Evolutionary conservation across 805 yeast species (phyloP).

Genomic region (Sugiyamaella marilandica): DNA sequence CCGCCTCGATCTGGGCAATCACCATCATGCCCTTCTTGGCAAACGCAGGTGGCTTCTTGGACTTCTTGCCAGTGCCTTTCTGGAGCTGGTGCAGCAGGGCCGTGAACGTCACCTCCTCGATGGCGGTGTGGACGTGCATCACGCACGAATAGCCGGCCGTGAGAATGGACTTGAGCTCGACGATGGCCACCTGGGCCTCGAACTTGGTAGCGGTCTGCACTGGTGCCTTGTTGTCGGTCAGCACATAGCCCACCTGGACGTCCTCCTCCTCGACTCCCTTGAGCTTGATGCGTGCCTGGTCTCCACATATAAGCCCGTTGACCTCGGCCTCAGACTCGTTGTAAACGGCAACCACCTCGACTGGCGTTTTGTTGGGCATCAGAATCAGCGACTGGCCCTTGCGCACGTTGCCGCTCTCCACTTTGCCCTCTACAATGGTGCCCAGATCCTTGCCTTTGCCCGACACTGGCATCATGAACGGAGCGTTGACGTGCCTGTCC

Average conservation of each 20-base stretch:
- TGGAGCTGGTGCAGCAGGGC: conserved; percentile 87
- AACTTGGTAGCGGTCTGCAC: conserved; percentile 85
- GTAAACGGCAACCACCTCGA: conserved; percentile 83
- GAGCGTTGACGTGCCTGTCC: conserved; percentile 85
- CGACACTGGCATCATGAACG: conserved; percentile 94
- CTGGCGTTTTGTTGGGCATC: conserved; percentile 86
- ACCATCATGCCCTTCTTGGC: conserved; percentile 99
- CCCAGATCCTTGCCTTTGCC: conserved; percentile 97
- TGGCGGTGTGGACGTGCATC: conserved; percentile 98
- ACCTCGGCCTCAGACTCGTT: conserved; percentile 96
- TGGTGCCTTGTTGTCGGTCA: conserved; percentile 81
- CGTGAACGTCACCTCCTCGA: conserved; percentile 85
- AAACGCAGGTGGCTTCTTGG: conserved; percentile 95
- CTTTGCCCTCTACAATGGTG: conserved; percentile 96
- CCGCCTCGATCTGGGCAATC: conserved; percentile 82
- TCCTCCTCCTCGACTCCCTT: conserved; percentile 98
- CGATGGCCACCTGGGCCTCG: conserved; percentile 95
- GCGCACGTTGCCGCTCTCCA: conserved; percentile 90
- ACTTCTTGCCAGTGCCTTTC: conserved; percentile 93
- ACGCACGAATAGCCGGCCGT: conserved; percentile 97
- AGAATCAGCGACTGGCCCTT: conserved; percentile 69
- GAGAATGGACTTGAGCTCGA: conserved; percentile 89
- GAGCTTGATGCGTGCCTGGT: conserved; percentile 88
- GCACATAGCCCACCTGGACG: conserved; percentile 82
- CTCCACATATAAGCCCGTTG: conserved; percentile 87